These are phyloP conservation scores for Xylaria scruposa DNA, from an alignment of 495 filamentous ascomycete genomes.

Conservation along the genomic window DNA sequence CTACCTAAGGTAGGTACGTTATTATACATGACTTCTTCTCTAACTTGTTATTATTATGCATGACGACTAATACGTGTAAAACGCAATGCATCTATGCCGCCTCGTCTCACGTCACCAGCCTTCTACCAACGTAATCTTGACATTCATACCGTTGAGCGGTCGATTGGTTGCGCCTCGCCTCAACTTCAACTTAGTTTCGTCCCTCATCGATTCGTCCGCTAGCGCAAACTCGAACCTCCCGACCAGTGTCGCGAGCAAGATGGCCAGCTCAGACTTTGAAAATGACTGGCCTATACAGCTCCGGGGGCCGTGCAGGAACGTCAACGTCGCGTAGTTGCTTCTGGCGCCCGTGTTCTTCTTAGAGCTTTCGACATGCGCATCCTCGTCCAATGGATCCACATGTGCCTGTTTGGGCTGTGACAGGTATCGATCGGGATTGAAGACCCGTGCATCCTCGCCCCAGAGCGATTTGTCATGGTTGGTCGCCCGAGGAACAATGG, in stretches of 20 bases:
- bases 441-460: conserved; percentile 48
- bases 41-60: background rate
- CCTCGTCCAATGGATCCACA: conserved; percentile 31
- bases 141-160: conserved; percentile 63
- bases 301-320: conserved; percentile 46
- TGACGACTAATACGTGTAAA: background rate
- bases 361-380: conserved; percentile 10
- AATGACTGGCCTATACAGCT: conserved; percentile 65
- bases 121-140: conserved; percentile 58
- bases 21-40: too few species aligned
- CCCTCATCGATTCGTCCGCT: conserved; percentile 42
- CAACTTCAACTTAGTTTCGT: conserved; percentile 54
- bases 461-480: conserved; percentile 54
- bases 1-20: too few species aligned
- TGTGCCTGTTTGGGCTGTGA: conserved; percentile 25
- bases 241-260: conserved; percentile 67
- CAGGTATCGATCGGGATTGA: conserved; percentile 52
- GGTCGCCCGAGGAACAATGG: conserved; percentile 55
- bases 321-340: conserved; percentile 56
- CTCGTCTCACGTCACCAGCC: conserved; percentile 54
- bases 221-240: conserved; percentile 66
- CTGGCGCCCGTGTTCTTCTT: conserved; percentile 32
- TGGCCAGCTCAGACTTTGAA: conserved; percentile 72
- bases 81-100: background rate
- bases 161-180: conserved; percentile 58